These are phyloP conservation scores for Vaucheria bursata DNA, from an alignment of 352 stramenopile species.

Conservation along the genomic window DNA sequence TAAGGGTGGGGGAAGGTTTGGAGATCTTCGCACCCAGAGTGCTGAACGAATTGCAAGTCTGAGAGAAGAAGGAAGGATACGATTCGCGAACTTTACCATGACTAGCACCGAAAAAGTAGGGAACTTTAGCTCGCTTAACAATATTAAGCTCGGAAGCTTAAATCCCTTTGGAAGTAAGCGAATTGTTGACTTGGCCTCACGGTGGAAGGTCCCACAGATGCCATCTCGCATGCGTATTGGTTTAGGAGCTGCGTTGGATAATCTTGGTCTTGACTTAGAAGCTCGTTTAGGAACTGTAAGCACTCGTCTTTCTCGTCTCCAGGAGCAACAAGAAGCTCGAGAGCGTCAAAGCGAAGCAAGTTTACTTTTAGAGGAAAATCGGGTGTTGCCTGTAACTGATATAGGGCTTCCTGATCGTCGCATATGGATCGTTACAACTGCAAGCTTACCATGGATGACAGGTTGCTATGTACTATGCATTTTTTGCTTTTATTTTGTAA, in stretches of 20 bases:
- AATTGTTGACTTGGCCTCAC: neutral
- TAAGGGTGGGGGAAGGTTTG: neutral
- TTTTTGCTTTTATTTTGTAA: too few species aligned
- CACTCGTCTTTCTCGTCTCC: neutral
- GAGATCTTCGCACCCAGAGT: neutral
- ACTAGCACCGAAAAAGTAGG: neutral
- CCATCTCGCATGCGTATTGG: neutral
- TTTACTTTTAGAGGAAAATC: neutral
- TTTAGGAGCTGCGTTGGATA: neutral
- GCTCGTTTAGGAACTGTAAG: neutral
- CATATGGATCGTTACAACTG: slow-evolving; percentile 49
- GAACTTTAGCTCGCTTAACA: neutral
- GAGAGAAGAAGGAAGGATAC: neutral
- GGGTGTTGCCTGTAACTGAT: slow-evolving; percentile 41
- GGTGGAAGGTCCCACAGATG: neutral
- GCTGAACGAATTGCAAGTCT: neutral
- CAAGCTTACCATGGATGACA: slow-evolving; percentile 61
- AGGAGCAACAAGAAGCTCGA: neutral
- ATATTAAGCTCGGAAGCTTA: neutral
- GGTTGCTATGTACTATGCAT: too few species aligned
- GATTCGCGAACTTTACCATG: neutral
- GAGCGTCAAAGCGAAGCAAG: neutral
- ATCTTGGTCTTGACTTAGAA: neutral
- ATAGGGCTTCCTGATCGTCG: slow-evolving; percentile 27
- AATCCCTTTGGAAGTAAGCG: neutral